Conservation (phyloP, 2,329 filamentous ascomycete genomes). For the Orbilia blumenaviensis region DNA sequence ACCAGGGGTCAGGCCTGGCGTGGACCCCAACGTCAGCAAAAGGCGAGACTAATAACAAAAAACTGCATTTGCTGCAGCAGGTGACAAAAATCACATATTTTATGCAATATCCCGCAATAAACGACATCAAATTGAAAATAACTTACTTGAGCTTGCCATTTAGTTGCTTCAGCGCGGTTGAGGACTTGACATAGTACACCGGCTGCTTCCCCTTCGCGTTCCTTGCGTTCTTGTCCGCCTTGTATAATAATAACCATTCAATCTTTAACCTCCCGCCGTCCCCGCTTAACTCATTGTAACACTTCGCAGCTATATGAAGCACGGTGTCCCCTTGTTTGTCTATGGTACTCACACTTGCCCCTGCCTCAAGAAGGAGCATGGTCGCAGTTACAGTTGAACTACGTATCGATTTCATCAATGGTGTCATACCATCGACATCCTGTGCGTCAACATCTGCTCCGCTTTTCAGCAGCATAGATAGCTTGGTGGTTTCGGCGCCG, state of each 20-base stretch:
- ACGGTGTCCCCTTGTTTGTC: not conserved
- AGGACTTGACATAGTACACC: not conserved
- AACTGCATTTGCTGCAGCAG: no score
- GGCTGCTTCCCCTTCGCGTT: not conserved
- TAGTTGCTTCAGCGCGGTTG: not conserved
- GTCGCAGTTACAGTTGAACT: not conserved
- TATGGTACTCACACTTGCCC: not conserved
- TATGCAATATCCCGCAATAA: no score
- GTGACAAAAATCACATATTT: no score
- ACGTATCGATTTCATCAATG: not conserved
- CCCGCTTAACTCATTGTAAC: not conserved
- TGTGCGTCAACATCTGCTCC: not conserved
- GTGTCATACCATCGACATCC: not conserved
- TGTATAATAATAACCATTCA: not conserved
- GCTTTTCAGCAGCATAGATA: not conserved
- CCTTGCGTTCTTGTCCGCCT: not conserved
- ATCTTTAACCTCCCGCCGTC: not conserved
- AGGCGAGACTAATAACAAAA: no score
- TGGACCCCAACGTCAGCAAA: not conserved
- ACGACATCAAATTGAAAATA: no score
- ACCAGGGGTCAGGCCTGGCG: not conserved
- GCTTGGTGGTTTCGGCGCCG: not conserved
- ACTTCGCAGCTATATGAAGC: not conserved
- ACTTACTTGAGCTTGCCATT: not conserved
- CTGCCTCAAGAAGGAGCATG: not conserved